A percentile compares a stretch with the other conserved stretches of the same genome.
Conservation (phyloP, 345 rosid species). For the Bruguiera parviflora region DNA sequence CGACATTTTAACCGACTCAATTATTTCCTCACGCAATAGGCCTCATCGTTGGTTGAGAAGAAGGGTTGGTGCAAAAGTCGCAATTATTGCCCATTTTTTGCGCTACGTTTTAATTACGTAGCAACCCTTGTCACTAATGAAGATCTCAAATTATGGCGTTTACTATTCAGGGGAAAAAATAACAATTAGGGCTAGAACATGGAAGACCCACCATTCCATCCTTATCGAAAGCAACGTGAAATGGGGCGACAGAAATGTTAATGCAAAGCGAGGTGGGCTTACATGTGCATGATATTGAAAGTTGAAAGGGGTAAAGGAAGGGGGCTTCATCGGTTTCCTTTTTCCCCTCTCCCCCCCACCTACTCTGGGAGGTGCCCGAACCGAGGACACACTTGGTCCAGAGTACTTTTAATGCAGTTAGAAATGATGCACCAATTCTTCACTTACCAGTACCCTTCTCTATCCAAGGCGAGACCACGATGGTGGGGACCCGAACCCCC, state of each 20-base stretch:
- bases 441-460: constrained; percentile 64
- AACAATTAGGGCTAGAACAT: background rate
- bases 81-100: background rate
- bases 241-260: background rate
- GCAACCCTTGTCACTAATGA: too few relatives aligned
- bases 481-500: constrained; percentile 86
- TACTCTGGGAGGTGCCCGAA: too few relatives aligned
- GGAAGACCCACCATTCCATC: background rate
- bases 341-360: too few relatives aligned
- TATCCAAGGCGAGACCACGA: constrained; percentile 80
- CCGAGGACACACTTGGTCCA: too few relatives aligned
- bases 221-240: background rate
- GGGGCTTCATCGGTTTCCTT: too few relatives aligned
- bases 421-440: background rate
- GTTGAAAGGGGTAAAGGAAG: background rate
- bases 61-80: background rate
- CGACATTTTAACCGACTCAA: constrained; percentile 1
- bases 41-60: background rate
- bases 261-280: too few relatives aligned
- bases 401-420: too few relatives aligned
- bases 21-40: constrained; percentile 1
- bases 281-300: too few relatives aligned
- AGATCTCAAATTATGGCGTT: constrained; percentile 7
- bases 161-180: background rate
- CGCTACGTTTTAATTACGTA: background rate